Evolutionary conservation across 176 grass and related monocot genomes (phyloP).

Genomic region (Olyra latifolia): DNA sequence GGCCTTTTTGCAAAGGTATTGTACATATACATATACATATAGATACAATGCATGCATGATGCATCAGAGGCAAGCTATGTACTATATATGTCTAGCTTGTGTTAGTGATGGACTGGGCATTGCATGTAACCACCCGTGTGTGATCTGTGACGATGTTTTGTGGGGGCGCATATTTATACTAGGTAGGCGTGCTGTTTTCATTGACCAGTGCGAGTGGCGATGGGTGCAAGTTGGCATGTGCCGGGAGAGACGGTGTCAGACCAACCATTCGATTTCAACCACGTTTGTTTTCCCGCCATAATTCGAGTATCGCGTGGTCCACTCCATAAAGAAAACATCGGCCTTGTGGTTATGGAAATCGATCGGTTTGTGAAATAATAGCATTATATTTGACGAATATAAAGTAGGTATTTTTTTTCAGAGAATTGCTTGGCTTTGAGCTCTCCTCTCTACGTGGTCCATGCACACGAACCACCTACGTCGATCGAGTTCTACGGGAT

Average conservation of each 20-base stretch:
- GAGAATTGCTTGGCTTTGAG: not conserved
- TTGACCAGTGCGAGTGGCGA: not conserved
- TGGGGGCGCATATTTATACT: not conserved
- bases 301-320: not conserved
- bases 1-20: conserved; percentile 7
- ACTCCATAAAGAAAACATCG: not conserved
- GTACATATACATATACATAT: not conserved
- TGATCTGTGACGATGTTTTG: not conserved
- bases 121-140: not conserved
- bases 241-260: not conserved
- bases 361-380: not conserved
- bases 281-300: not conserved
- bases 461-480: not conserved
- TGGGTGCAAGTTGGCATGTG: not conserved
- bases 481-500: not conserved
- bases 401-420: not conserved
- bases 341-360: not conserved
- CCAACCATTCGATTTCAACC: not conserved
- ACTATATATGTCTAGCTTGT: not conserved
- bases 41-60: not conserved
- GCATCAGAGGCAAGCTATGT: not conserved
- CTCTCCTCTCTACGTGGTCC: not conserved
- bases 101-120: not conserved
- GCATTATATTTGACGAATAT: not conserved
- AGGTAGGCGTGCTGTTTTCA: not conserved